Base-by-base conservation (phyloP, 192 early-diverging fungal genomes). In the Podila epigama region DNA sequence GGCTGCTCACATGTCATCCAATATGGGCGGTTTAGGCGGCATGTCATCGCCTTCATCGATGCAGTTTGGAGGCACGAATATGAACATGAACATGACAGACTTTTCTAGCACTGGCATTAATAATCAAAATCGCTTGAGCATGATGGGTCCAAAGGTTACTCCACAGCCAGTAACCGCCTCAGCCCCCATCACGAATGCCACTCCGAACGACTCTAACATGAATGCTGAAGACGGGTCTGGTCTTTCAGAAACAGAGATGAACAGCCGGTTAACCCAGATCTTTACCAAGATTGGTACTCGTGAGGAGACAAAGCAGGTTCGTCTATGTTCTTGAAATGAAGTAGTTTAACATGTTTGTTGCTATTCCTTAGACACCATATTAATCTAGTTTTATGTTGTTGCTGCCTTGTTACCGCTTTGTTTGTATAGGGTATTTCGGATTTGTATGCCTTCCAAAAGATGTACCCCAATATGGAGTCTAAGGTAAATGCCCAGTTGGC, bases 391-490 rank as follows among this genome's bases (percentile, higher is more conserved):
- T 48, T 52, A 15, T 66, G 60, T 29, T 39, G 37, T 75, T 13
- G n/a, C 1, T 5, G 6, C 22, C 36, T 41, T 39, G n/a, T 34
- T 48, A 50, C 25, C 48, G 28, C 55, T 18, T 42, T n/a, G 6
- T 33, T 36, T 34, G 20, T 53, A 5, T 59, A 88, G 85, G 93
- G 90, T 36, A 92, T 95, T 55, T 35, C 80, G 31, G 92, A 93
- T 37, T 75, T 95, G 41, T 92, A 94, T 73, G 83, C 87, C 58
- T 91, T 94, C 75, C 89, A 89, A 63, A 90, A 93, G 67, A 70
- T 81, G 60, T 86, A 93, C 69, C 93, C 92, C 32, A 80, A 87
- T 34, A 82, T 84, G 40, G 86, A 92, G 57, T 55, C 61, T 12
- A 83, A 86, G 58, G 85, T 95, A 1, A 87, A 89, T 68, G 80